phyloP scores from a whole-genome alignment of 768 basidiomycete genomes.

The Leucocoprinus sp. region DNA sequence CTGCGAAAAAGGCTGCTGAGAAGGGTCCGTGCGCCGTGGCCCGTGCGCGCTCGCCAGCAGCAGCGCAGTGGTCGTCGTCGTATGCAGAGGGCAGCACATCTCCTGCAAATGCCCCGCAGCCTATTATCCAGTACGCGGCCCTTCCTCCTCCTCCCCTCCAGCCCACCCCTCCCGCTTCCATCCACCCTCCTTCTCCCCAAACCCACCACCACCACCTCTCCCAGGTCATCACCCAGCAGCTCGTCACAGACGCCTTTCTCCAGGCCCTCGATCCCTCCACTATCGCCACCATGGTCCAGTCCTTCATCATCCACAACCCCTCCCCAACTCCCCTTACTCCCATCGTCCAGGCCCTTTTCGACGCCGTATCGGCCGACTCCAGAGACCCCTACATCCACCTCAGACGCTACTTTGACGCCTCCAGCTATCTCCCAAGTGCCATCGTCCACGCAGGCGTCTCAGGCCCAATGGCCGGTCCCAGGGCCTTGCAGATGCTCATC shows the following conservation, averaged over 20 bases:
- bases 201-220: slow-evolving; percentile 13
- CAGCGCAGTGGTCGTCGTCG: too few relatives aligned
- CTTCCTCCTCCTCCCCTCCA: slow-evolving; percentile 19
- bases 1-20: slow-evolving; percentile 43
- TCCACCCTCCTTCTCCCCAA: slow-evolving; percentile 13
- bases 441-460: slow-evolving; percentile 47
- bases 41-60: too few relatives aligned
- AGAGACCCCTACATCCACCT: slow-evolving; percentile 35
- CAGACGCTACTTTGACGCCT: slow-evolving; percentile 30
- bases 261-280: slow-evolving; percentile 38
- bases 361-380: slow-evolving; percentile 35
- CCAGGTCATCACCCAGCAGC: slow-evolving; percentile 18
- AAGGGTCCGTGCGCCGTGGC: slow-evolving; percentile 31
- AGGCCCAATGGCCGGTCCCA: slow-evolving; percentile 47
- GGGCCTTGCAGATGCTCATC: slow-evolving; percentile 51
- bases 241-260: slow-evolving; percentile 40
- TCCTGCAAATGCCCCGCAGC: slow-evolving; percentile 26
- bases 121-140: slow-evolving; percentile 20
- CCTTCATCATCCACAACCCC: slow-evolving; percentile 37
- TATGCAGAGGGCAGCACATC: slow-evolving; percentile 28
- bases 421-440: slow-evolving; percentile 27
- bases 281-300: slow-evolving; percentile 47
- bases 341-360: slow-evolving; percentile 46
- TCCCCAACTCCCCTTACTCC: slow-evolving; percentile 44
- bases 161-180: slow-evolving; percentile 15